Conservation (phyloP, 2,329 filamentous ascomycete genomes). For the Diaporthe amygdali region DNA sequence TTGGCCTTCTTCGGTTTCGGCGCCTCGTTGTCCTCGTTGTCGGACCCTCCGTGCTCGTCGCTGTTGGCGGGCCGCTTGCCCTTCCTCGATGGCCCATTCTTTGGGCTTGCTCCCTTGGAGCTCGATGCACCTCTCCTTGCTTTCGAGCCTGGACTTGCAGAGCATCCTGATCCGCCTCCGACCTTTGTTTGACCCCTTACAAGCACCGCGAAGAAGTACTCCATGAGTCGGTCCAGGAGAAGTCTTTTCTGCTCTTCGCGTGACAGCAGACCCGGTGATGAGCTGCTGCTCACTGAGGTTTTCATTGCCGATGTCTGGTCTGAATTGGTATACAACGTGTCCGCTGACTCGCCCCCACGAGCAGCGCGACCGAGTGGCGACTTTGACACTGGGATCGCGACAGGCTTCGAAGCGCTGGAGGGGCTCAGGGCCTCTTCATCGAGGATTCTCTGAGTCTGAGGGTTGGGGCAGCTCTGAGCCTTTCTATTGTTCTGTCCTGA, state of each 20-base stretch:
- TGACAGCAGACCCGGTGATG: background rate
- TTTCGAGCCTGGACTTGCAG: background rate
- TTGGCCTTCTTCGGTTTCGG: conserved; percentile 15
- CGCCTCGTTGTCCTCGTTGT: background rate
- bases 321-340: background rate
- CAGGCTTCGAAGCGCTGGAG: conserved; percentile 10
- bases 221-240: conserved; percentile 27
- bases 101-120: background rate
- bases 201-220: conserved; percentile 19
- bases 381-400: background rate
- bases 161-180: background rate
- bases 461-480: background rate
- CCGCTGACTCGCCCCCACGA: background rate
- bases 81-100: background rate
- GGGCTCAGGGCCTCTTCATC: background rate
- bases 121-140: background rate
- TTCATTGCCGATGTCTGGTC: background rate
- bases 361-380: background rate
- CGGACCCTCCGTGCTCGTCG: background rate
- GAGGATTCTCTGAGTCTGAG: background rate
- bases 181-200: background rate
- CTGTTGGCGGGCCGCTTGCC: conserved; percentile 9
- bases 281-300: background rate
- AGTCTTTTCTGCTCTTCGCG: conserved; percentile 6
- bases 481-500: background rate